Evolutionary conservation across 2,329 filamentous ascomycete species (phyloP), one percentile per base, ranked within the genome.

Genomic region (Microdochium nivale): DNA sequence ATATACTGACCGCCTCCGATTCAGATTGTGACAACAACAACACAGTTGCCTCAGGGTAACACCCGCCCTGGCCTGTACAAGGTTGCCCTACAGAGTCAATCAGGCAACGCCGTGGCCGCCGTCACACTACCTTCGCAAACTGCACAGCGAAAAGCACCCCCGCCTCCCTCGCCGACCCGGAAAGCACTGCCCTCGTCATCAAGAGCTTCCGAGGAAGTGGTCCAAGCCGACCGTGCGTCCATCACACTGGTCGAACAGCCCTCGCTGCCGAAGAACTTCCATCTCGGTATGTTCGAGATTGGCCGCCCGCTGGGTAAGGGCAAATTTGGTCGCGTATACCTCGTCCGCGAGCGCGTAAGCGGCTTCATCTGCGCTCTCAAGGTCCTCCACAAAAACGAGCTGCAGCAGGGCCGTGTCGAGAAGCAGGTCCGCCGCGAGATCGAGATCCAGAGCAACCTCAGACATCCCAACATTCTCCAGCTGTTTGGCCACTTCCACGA

Each of bases 261-360:
- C 35, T 62, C 67, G 56, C 52, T 72, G 21, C 78, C 78, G 44
- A 84, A 81, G 60, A 70, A 90, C 59, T 91, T 91, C 70, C 89
- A 95, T 65, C 81, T 96, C 3, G 88, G 89, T 69, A 95, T 95
- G 88, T 95, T 95, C 67, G 90, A 96, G 68, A 95, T 95, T 57
- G 88, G 88, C 37, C 87, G 89, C 59, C 88, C 88, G 1, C 75
- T 95, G 3, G 88, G 88, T 50, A 94, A 94, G 71, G 88, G 88
- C 56, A 95, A 94, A 66, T 95, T 94, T 63, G 88, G 88, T 1
- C 81, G 88, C 47, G 89, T 95, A 2, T 95, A 95, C 65, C 81
- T 95, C 25, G 88, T 88, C 48, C 86, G 88, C 52, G 88, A 94
- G 69, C 82, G 87, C 53, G 81, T 78, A 46, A 87, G 82, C 25